Conservation (phyloP, 2,329 filamentous ascomycete species). For the Trichophyton rubrum region DNA sequence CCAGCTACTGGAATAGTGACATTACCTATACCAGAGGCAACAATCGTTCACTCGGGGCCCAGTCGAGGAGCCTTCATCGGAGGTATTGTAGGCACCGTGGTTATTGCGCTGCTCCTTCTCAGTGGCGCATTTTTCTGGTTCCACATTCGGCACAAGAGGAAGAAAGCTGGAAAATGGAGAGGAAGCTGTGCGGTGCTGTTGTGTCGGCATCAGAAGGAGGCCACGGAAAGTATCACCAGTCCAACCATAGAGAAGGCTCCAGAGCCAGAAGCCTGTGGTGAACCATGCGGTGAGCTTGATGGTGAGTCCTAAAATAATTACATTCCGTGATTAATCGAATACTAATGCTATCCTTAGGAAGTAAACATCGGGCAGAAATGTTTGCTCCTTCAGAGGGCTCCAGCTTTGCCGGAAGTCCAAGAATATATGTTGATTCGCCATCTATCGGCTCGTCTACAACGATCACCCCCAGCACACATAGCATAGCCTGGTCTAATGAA, state of each 20-base stretch:
- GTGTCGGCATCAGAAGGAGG: neutral
- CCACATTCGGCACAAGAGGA: conserved; percentile 2
- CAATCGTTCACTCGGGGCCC: neutral
- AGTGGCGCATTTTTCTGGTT: conserved; percentile 1
- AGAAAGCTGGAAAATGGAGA: neutral
- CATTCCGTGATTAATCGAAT: neutral
- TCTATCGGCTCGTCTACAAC: neutral
- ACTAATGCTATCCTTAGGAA: neutral
- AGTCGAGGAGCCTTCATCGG: neutral
- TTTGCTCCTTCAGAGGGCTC: neutral
- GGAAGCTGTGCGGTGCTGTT: neutral
- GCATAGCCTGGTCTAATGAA: neutral
- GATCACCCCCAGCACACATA: neutral
- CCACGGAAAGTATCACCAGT: neutral
- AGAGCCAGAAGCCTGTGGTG: neutral
- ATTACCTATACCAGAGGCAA: neutral
- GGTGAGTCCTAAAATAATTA: neutral
- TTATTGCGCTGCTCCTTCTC: conserved; percentile 3
- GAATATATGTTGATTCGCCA: neutral
- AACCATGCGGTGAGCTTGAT: neutral
- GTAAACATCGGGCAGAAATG: neutral
- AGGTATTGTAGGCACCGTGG: neutral
- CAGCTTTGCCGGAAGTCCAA: neutral
- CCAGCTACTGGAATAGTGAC: neutral
- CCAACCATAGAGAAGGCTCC: neutral